Conservation (phyloP, 371 early-diverging fungal genomes). For the Smittium culicis region DNA sequence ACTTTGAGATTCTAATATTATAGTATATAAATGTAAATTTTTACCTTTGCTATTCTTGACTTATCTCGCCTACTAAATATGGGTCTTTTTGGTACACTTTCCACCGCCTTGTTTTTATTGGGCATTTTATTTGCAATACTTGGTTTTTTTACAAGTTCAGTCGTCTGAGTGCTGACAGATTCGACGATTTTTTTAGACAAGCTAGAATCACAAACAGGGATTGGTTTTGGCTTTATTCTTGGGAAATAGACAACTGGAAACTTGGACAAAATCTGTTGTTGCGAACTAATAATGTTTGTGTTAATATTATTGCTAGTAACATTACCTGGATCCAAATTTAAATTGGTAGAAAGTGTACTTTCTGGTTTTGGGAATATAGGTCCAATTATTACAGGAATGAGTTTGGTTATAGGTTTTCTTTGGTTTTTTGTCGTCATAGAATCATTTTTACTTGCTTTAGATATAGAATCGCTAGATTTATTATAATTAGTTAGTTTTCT, state of each 20-base stretch:
- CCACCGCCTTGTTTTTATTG: background rate
- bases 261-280: background rate
- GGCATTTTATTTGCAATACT: background rate
- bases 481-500: background rate
- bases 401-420: background rate
- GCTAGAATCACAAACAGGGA: too few relatives aligned
- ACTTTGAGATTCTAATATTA: background rate
- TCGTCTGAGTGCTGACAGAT: too few relatives aligned
- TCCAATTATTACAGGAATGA: constrained; percentile 2
- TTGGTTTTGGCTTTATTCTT: background rate
- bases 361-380: too few relatives aligned
- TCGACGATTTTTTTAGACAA: too few relatives aligned
- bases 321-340: too few relatives aligned
- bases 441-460: background rate
- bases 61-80: background rate
- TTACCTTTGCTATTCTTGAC: constrained; percentile 1
- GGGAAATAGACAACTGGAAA: constrained; percentile 7
- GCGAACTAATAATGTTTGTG: background rate
- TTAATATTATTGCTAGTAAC: too few relatives aligned
- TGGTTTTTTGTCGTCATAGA: background rate
- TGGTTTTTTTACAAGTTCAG: background rate
- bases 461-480: too few relatives aligned
- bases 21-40: background rate
- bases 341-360: too few relatives aligned
- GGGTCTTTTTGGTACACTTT: background rate